Percentiles rank a stretch among this genome's conserved stretches.
Conservation (phyloP, 1,139 yeast species). For the Candida frijolesensis region DNA sequence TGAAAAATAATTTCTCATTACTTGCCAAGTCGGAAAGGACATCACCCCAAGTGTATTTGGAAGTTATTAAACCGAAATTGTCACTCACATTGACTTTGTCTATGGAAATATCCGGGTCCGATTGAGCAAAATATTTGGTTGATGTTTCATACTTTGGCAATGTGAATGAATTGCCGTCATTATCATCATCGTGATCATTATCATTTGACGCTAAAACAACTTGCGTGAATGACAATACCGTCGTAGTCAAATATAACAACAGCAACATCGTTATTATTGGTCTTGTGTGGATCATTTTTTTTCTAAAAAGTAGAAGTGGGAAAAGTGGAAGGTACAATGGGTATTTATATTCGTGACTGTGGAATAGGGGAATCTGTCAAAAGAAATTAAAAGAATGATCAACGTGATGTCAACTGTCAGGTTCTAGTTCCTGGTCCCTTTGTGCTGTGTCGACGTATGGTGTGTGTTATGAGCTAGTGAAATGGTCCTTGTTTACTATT, state of each 20-base stretch:
- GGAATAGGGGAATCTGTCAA: too few species aligned
- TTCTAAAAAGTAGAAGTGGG: background rate
- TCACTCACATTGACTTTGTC: conserved; percentile 15
- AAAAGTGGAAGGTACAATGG: background rate
- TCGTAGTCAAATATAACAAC: conserved; percentile 1
- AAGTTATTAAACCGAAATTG: conserved; percentile 23
- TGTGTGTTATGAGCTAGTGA: too few species aligned
- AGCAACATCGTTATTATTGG: background rate
- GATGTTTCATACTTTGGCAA: conserved; percentile 16
- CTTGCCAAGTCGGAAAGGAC: conserved; percentile 11
- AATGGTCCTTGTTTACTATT: too few species aligned
- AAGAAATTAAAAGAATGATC: too few species aligned
- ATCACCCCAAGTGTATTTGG: conserved; percentile 21
- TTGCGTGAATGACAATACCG: conserved; percentile 8
- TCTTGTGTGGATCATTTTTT: background rate
- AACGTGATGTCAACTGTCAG: too few species aligned
- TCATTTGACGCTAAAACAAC: conserved; percentile 6
- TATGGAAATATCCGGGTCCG: conserved; percentile 17
- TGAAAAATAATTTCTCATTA: conserved; percentile 31
- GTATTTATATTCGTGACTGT: too few species aligned
- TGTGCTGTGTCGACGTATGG: too few species aligned
- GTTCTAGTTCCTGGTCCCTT: too few species aligned
- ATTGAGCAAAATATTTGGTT: conserved; percentile 24
- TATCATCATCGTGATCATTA: background rate
- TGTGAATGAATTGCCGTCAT: background rate